Evolutionary conservation across 1,284 basidiomycete genomes (phyloP).

Genomic region (Ustilago bromivora): DNA sequence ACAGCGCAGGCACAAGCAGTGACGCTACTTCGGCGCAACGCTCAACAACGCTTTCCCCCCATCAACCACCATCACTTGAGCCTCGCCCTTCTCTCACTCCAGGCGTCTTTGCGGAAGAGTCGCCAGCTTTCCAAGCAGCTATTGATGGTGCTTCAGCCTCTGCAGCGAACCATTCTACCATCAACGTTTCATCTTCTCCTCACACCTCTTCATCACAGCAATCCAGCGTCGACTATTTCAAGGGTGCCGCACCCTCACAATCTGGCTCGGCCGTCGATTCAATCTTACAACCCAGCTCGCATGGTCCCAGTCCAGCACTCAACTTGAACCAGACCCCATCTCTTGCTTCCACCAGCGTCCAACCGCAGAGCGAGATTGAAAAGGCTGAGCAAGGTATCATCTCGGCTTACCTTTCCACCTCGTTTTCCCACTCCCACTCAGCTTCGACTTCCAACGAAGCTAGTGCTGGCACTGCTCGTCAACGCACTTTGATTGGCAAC

Average conservation of each 20-base stretch:
- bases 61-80: slow-evolving; percentile 19
- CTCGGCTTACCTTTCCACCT: slow-evolving; percentile 38
- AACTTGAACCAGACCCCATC: slow-evolving; percentile 1
- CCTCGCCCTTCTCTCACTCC: slow-evolving; percentile 43
- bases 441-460: slow-evolving; percentile 6
- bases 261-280: slow-evolving; percentile 7
- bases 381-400: slow-evolving; percentile 46
- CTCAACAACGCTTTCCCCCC: slow-evolving; percentile 9
- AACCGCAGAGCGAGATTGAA: slow-evolving; percentile 34
- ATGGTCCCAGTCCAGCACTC: neutral
- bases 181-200: slow-evolving; percentile 14
- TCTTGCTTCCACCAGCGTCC: neutral
- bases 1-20: slow-evolving; percentile 10
- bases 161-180: slow-evolving; percentile 11
- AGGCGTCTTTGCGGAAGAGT: slow-evolving; percentile 53
- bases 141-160: slow-evolving; percentile 1
- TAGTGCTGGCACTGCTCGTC: neutral
- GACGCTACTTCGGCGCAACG: neutral
- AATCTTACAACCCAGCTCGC: neutral
- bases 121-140: slow-evolving; percentile 23
- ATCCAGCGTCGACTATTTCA: slow-evolving; percentile 36
- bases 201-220: slow-evolving; percentile 13
- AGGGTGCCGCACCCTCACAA: slow-evolving; percentile 19
- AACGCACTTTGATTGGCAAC: slow-evolving; percentile 13
- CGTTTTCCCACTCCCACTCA: slow-evolving; percentile 14